Base-by-base conservation (phyloP, 1,284 basidiomycete genomes). In the Porogramme epimiltina region DNA sequence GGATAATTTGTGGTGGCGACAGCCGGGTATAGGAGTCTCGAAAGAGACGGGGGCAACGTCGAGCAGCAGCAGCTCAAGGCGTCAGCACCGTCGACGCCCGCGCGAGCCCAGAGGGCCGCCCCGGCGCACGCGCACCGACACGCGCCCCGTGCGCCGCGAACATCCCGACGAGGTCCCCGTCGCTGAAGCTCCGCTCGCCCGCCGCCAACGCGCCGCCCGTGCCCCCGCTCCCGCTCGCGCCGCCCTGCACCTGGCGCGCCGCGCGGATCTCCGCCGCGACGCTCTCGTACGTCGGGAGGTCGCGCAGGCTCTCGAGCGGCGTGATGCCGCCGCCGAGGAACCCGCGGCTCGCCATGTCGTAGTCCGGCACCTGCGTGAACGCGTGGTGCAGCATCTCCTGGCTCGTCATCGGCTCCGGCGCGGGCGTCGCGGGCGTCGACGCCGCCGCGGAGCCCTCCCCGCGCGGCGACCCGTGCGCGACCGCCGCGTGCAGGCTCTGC, bases 251-350 rank as follows among this genome's bases (percentile, higher is more conserved):
- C 28, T 13, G 13, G 13, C 61, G 45, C 41, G 55, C 55, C 25
- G 38, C 43, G 43, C 42, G 54, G 22, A 44, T 49, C 60, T 57
- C 59, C 51, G 55, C 63, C 47, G 52, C 60, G 25, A 62, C 64
- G 48, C 91, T 91, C 60, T 90, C 89, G 61, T 95, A 95, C 45
- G 85, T 89, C 53, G 93, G 93, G 59, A 94, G 66, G 6, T 87
- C 88, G 23, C 74, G 73, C 74, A 85, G 74, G 58, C 83, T 87
- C 63, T 81, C 81, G 62, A 97, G 71, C 10, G 95, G 94, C 6
- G 90, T 87, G 13, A 95, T 87, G 4, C 93, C 92, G 1, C 82
- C 82, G 26, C 92, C 93, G 28, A 94, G 75, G 70, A 94, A 95
- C 6, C 91, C 93, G 36, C 57, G 49, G 44, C 49, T 51, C 49